A percentile compares a stretch with the other conserved stretches of the same genome.
Conservation (phyloP, 441 rosid genomes). For the Populus hybrid region DNA sequence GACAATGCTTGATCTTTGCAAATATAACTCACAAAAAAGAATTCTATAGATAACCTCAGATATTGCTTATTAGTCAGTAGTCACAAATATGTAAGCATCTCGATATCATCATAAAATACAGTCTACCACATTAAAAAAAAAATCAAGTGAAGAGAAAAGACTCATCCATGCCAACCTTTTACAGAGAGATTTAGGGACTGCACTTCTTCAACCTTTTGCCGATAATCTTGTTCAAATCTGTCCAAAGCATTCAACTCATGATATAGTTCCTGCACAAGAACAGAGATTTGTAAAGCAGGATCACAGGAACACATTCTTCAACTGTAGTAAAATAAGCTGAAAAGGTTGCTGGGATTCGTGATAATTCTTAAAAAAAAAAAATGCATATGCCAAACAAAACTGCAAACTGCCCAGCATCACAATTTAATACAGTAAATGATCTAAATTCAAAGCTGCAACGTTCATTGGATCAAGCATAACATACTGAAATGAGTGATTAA, state of each 20-base stretch:
- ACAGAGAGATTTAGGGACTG: conserved; percentile 69
- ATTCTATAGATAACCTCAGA: neutral
- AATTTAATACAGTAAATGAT: neutral
- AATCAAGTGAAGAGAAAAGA: conserved; percentile 1
- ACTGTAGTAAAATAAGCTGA: neutral
- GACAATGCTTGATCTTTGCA: too few relatives aligned
- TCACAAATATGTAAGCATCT: neutral
- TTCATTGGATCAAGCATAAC: neutral
- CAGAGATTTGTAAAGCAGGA: conserved; percentile 17
- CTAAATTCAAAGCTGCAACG: neutral
- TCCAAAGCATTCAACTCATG: conserved; percentile 77
- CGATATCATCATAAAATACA: neutral
- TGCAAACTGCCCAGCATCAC: neutral
- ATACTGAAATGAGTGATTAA: neutral
- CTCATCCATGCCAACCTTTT: conserved; percentile 47
- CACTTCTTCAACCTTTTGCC: conserved; percentile 56
- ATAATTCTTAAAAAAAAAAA: neutral
- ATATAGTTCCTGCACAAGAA: conserved; percentile 66
- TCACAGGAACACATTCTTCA: conserved; percentile 2
- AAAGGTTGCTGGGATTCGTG: neutral
- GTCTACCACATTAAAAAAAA: neutral
- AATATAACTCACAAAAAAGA: too few relatives aligned
- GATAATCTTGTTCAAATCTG: conserved; percentile 80
- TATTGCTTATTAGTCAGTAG: neutral
- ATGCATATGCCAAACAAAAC: neutral